A percentile compares a stretch with the other conserved stretches of the same genome.
Evolutionary conservation across 1,284 basidiomycete species (phyloP).

Genomic region (Albatrellus sp.): DNA sequence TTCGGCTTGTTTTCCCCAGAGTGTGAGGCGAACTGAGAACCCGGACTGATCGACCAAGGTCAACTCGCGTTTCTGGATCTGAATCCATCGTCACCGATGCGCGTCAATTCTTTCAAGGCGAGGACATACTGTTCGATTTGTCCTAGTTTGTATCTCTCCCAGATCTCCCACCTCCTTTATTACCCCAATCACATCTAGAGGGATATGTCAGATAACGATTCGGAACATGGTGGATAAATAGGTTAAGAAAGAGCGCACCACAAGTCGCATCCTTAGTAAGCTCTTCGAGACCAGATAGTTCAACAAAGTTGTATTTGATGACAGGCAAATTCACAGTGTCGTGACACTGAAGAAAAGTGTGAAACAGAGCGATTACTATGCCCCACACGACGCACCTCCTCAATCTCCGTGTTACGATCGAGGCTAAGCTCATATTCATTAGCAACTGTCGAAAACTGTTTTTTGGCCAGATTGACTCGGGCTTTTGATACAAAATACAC

Average conservation of each 20-base stretch:
- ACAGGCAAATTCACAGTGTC: constrained; percentile 68
- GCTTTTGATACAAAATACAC: constrained; percentile 90
- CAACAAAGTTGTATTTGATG: constrained; percentile 78
- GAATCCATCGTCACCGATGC: not conserved
- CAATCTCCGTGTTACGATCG: constrained; percentile 75
- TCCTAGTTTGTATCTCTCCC: constrained; percentile 62
- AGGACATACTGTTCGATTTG: constrained; percentile 51
- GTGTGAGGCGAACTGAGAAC: constrained; percentile 75
- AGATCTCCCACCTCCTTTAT: constrained; percentile 72
- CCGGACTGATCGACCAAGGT: constrained; percentile 80
- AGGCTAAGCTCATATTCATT: constrained; percentile 94
- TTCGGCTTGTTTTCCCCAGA: constrained; percentile 97
- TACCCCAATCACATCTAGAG: constrained; percentile 73
- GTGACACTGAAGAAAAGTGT: constrained; percentile 42
- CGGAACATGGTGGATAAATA: constrained; percentile 7
- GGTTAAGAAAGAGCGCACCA: constrained; percentile 32
- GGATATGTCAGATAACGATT: not conserved
- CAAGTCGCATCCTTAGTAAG: constrained; percentile 67
- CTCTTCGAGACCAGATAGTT: constrained; percentile 49
- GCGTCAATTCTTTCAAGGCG: not conserved
- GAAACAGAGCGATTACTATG: constrained; percentile 9
- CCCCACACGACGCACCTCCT: constrained; percentile 40
- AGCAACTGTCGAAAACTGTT: constrained; percentile 84
- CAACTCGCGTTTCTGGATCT: constrained; percentile 83
- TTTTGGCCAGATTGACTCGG: constrained; percentile 90